These are phyloP conservation scores for Meripilus lineatus DNA, from an alignment of 1,284 basidiomycete species.

Conservation along the genomic window DNA sequence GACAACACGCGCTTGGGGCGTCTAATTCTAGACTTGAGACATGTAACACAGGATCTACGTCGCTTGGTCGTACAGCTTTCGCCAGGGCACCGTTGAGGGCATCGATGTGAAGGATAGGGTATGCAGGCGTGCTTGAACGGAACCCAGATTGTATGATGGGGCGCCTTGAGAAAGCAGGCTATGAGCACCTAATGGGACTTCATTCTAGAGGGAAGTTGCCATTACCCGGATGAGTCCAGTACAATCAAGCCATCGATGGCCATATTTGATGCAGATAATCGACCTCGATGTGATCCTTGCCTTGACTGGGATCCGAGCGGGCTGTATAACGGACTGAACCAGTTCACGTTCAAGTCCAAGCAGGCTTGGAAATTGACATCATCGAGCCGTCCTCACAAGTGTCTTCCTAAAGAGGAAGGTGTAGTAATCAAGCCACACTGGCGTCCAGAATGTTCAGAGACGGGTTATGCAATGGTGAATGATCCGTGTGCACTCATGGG, in stretches of 20 bases:
- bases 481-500: no score
- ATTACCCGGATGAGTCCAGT: conserved; percentile 72
- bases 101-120: conserved; percentile 84
- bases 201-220: neutral
- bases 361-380: no score
- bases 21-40: conserved; percentile 47
- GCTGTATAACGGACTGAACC: no score
- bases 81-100: conserved; percentile 72
- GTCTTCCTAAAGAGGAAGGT: no score
- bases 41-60: conserved; percentile 70
- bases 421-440: no score
- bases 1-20: conserved; percentile 70
- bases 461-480: no score
- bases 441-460: no score
- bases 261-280: no score
- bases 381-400: no score
- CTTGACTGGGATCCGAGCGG: no score
- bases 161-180: conserved; percentile 43
- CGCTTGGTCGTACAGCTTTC: conserved; percentile 44
- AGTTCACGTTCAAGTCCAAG: no score
- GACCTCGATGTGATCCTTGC: no score
- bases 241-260: conserved; percentile 90
- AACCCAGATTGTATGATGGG: conserved; percentile 93
- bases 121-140: conserved; percentile 70
- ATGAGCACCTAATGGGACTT: neutral